Evolutionary conservation across 176 grass and related monocot species (phyloP).

Genomic region (Tillandsia leiboldiana): DNA sequence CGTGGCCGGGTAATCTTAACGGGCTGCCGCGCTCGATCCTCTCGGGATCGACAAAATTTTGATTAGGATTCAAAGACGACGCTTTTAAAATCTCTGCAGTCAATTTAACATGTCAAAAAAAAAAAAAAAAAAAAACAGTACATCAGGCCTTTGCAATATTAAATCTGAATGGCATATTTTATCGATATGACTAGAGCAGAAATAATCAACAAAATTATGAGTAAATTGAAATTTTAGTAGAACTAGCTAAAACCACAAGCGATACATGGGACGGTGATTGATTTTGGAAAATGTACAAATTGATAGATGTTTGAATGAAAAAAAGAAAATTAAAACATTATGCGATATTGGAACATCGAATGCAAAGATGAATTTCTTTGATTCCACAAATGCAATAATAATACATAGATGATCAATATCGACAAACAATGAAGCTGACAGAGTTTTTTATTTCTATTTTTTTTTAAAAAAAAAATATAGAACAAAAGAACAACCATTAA

Average conservation of each 20-base stretch:
- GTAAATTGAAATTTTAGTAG: no score
- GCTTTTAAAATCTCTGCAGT: constrained; percentile 85
- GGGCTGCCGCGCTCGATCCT: constrained; percentile 82
- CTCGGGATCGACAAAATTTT: constrained; percentile 81
- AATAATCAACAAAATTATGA: no score
- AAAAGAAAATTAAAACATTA: no score
- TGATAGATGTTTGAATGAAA: no score
- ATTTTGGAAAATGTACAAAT: no score
- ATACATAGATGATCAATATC: no score
- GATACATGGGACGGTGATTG: background rate
- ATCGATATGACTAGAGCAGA: no score
- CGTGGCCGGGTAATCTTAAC: constrained; percentile 68
- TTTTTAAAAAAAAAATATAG: background rate
- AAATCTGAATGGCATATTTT: no score
- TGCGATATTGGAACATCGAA: no score
- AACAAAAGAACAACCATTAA: background rate
- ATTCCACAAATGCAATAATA: no score
- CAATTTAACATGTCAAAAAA: constrained; percentile 18
- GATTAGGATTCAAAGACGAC: constrained; percentile 60
- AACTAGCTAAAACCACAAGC: no score
- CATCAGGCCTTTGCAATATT: background rate
- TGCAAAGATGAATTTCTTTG: no score
- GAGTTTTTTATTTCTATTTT: background rate
- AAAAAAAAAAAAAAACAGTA: background rate
- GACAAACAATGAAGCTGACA: background rate